Evolutionary conservation across 2,329 filamentous ascomycete species (phyloP).

Genomic region (Alternaria gansuensis): DNA sequence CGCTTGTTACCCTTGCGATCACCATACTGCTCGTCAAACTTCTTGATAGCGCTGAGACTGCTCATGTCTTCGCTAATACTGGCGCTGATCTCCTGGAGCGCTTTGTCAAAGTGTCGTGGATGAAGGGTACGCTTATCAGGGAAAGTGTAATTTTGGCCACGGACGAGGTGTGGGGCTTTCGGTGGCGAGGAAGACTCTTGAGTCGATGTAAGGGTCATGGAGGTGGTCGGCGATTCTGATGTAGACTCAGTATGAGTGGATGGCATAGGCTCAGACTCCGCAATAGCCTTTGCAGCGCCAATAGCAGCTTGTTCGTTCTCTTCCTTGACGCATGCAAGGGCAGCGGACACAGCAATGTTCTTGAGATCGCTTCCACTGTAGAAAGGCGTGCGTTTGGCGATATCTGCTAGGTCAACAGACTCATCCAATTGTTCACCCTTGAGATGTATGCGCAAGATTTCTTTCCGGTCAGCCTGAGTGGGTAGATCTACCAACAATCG

Average conservation of each 20-base stretch:
- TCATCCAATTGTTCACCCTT: constrained; percentile 70
- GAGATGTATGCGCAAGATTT: constrained; percentile 76
- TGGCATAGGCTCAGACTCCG: constrained; percentile 3
- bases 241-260: background rate
- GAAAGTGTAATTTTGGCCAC: constrained; percentile 63
- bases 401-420: constrained; percentile 67
- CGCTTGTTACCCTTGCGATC: constrained; percentile 75
- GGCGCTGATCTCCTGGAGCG: constrained; percentile 86
- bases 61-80: constrained; percentile 95
- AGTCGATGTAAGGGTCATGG: constrained; percentile 15
- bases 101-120: constrained; percentile 80
- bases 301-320: constrained; percentile 63
- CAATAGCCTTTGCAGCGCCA: constrained; percentile 34
- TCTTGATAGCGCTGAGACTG: constrained; percentile 82
- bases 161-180: constrained; percentile 48
- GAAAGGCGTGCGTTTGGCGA: constrained; percentile 74
- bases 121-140: constrained; percentile 73
- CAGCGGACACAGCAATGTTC: constrained; percentile 81
- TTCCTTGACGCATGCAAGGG: constrained; percentile 80
- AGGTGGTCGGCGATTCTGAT: constrained; percentile 2
- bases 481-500: constrained; percentile 78
- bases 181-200: constrained; percentile 7
- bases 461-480: constrained; percentile 69
- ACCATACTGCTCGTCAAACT: constrained; percentile 96
- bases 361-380: constrained; percentile 88